Evolutionary conservation across 208 protist species (phyloP), one percentile per base, ranked within the genome.

Genomic region (Plasmodiophora brassicae): DNA sequence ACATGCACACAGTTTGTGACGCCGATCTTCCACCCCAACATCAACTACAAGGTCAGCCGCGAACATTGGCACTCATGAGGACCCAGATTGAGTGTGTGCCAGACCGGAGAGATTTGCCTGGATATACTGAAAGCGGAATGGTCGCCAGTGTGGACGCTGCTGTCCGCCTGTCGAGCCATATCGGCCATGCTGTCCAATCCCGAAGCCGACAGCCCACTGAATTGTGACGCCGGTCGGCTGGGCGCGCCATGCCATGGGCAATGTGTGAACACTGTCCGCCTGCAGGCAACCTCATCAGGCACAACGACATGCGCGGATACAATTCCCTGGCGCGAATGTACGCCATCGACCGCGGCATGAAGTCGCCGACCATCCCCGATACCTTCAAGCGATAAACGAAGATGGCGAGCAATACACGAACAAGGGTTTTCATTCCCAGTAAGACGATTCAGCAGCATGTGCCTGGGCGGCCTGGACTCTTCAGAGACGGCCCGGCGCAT

Each of bases 11-110:
- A 57, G 50, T 95, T 96, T 84, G 50, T 93, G 22, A 94, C 93
- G 14, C 93, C 91, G 84, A 91, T 95, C 54, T 95, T 95, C 78
- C 93, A 95, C 89, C 93, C 93, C 41, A 95, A 95, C 87, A 92
- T 95, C 35, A 90, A 94, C 85, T 94, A 93, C 60, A 93, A 94
- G 88, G 43, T 84, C n/a, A n/a, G n/a, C n/a, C n/a, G n/a, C n/a
- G n/a, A n/a, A 84, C 10, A n/a, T 39, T 84, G 14, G 14, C 22
- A 14, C 20, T n/a, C 22, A 84, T 86, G 43, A 28, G 20, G 35
- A n/a, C 20, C 71, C 25, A 25, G 14, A 84, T n/a, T 45, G 28
- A 45, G 22, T 84, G 22, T 84, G 44, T 28, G 28, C 8, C 28
- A 91, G 92, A 92, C 57, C 65, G 91, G 91, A 0, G 91, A 93